A percentile compares a stretch with the other conserved stretches of the same genome.
Conservation (phyloP, 305 asterid species). For the Fraxinus angustifolia region DNA sequence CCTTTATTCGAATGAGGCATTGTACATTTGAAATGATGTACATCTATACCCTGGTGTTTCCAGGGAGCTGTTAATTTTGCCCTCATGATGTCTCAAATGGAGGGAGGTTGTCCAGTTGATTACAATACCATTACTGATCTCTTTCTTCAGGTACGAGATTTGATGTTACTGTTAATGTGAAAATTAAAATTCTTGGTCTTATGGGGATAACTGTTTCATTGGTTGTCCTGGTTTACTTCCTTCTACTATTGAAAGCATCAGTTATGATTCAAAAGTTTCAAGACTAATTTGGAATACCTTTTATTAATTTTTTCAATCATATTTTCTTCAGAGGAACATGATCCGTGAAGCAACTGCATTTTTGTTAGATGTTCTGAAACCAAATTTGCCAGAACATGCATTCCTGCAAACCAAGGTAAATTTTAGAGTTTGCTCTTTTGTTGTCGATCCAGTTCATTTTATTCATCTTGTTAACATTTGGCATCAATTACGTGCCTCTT, state of each 20-base stretch:
- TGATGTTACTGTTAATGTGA: conserved; percentile 11
- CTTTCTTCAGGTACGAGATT: conserved; percentile 78
- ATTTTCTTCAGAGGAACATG: conserved; percentile 75
- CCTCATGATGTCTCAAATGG: conserved; percentile 99
- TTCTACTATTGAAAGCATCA: conserved; percentile 9
- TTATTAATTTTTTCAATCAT: conserved; percentile 6
- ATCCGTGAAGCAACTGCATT: conserved; percentile 99
- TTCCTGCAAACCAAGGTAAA: conserved; percentile 94
- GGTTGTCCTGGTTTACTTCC: not conserved
- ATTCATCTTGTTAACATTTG: conserved; percentile 6
- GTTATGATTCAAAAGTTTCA: not conserved
- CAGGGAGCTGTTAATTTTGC: conserved; percentile 99
- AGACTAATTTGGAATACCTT: conserved; percentile 11
- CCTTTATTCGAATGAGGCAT: not conserved
- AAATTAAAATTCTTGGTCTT: not conserved
- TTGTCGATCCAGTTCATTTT: conserved; percentile 8
- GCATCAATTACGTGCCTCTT: conserved; percentile 23
- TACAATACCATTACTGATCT: conserved; percentile 97
- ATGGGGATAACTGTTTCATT: not conserved
- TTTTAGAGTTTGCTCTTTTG: conserved; percentile 14
- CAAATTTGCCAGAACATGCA: conserved; percentile 94
- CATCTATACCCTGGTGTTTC: conserved; percentile 24
- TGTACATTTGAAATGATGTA: conserved; percentile 5
- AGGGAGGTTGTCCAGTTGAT: conserved; percentile 98
- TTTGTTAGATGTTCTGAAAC: conserved; percentile 93